Evolutionary conservation across 2,329 filamentous ascomycete species (phyloP), one percentile per base, ranked within the genome.

Genomic region (Ceratocystis harringtonii): DNA sequence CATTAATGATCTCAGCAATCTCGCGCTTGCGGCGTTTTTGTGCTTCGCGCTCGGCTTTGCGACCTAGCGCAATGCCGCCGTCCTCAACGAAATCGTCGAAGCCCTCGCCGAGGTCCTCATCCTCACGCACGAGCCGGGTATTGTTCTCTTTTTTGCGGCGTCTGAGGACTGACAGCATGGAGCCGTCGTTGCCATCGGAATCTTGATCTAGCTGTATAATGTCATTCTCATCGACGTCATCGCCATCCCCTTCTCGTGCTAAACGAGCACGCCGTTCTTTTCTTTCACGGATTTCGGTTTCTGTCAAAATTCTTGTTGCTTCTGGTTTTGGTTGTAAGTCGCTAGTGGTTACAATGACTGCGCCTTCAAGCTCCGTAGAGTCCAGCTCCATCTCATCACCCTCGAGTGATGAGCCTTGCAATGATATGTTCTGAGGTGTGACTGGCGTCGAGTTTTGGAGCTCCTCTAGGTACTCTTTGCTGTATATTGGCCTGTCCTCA

Each of bases 41-140:
- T 0, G 83, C 86, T 70, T 90, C 89, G 22, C 82, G 84, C 74
- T 94, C 89, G 0, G 90, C 90, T 68, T 88, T 89, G 68, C 81
- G 84, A 43, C 91, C 90, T 0, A 96, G 79, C 1, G 89, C 83
- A 8, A 96, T 83, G 6, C 84, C 84, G 7, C 89, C 90, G 72
- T 96, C 90, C 50, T 94, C 89, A 7, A 94, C 89, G 70, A 89
- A 96, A 65, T 92, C 87, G 68, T 97, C 92, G 70, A 95, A 97
- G 0, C 91, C 92, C 76, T 97, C 94, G 45, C 89, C 89, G 0
- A 96, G 81, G 71, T 97, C 90, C 72, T 97, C 92, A 70, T 97
- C 92, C 43, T 96, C 91, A 52, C 81, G 83, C 5, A 91, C 82
- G 1, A 97, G 80, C 1, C 92, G 82, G 5, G 87, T 88, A 68